These are phyloP conservation scores for Lodderomyces pseudojiufengensis DNA, from an alignment of 1,139 yeast genomes.

Conservation along the genomic window DNA sequence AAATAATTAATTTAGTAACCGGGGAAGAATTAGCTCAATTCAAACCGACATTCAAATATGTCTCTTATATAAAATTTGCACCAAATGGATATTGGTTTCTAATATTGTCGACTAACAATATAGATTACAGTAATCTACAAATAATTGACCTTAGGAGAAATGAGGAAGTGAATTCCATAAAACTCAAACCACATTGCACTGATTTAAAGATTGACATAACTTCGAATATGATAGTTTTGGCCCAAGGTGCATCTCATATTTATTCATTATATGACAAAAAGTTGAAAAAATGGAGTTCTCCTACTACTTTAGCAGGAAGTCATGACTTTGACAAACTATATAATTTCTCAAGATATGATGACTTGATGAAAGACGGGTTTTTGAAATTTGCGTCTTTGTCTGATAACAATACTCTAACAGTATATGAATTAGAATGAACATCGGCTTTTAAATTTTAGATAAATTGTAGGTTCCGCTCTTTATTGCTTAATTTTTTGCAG, in stretches of 20 bases:
- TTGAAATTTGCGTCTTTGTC: neutral
- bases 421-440: too few species aligned
- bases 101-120: constrained; percentile 20
- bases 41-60: constrained; percentile 11
- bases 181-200: too few species aligned
- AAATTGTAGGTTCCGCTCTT: too few species aligned
- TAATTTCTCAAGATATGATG: constrained; percentile 1
- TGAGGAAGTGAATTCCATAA: constrained; percentile 25
- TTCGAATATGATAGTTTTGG: constrained; percentile 29
- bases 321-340: neutral
- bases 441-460: too few species aligned
- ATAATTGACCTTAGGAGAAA: constrained; percentile 59
- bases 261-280: constrained; percentile 41
- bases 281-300: constrained; percentile 37
- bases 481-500: neutral
- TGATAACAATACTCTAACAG: neutral
- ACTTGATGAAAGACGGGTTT: constrained; percentile 1
- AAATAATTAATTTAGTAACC: constrained; percentile 12
- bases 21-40: constrained; percentile 41
- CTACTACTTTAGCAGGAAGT: neutral
- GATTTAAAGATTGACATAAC: constrained; percentile 46
- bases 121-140: constrained; percentile 27
- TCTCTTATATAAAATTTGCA: constrained; percentile 47
- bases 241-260: constrained; percentile 15
- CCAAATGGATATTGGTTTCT: constrained; percentile 69